Evolutionary conservation across 495 filamentous ascomycete species (phyloP).

Genomic region (Thermochaetoides thermophila): DNA sequence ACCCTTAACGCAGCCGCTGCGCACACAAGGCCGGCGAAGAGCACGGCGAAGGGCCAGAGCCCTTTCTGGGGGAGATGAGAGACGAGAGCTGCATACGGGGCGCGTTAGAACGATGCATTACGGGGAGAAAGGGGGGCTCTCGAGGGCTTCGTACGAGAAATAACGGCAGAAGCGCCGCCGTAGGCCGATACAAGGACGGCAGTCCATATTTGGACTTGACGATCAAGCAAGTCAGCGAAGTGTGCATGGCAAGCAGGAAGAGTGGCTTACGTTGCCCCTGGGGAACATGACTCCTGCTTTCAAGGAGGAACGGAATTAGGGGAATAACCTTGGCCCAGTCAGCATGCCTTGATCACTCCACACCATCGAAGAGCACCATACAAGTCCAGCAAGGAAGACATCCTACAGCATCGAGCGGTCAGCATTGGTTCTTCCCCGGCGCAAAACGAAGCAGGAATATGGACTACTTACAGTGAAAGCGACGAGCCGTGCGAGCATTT

Average conservation of each 20-base stretch:
- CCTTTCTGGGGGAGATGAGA: slow-evolving; percentile 10
- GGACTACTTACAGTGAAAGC: too few species aligned
- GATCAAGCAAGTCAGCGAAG: not conserved
- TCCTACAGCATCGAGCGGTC: too few species aligned
- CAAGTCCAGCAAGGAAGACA: too few species aligned
- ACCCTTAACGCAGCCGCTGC: slow-evolving; percentile 10
- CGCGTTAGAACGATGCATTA: not conserved
- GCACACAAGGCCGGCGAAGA: slow-evolving; percentile 9
- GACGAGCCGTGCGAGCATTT: too few species aligned
- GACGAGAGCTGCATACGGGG: slow-evolving; percentile 9
- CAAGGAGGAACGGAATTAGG: too few species aligned
- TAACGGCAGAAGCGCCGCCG: slow-evolving; percentile 14
- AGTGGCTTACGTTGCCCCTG: slow-evolving; percentile 9
- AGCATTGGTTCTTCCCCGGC: too few species aligned
- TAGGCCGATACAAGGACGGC: slow-evolving; percentile 16
- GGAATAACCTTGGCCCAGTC: too few species aligned
- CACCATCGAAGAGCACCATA: too few species aligned
- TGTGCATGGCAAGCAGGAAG: not conserved
- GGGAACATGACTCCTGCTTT: too few species aligned
- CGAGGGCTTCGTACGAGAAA: slow-evolving; percentile 13
- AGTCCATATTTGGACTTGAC: slow-evolving; percentile 16
- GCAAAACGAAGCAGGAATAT: too few species aligned
- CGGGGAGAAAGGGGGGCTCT: not conserved
- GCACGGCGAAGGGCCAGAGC: slow-evolving; percentile 3
- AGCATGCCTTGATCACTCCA: too few species aligned